Percentiles rank a stretch among this genome's conserved stretches.
Conservation (phyloP, 208 protist species). For the Leptomonas pyrrhocoris region DNA sequence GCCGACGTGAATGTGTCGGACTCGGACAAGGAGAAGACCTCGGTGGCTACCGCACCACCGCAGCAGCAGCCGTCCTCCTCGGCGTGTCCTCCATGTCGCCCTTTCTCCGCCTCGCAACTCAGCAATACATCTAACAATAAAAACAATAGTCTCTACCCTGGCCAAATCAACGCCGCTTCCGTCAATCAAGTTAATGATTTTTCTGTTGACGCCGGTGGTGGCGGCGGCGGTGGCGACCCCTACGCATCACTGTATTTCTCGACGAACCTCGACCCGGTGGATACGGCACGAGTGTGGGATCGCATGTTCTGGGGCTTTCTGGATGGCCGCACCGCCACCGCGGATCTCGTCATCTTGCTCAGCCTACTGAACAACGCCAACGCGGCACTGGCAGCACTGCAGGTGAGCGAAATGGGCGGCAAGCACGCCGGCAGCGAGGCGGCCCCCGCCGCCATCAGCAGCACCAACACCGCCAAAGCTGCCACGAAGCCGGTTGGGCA, state of each 20-base stretch:
- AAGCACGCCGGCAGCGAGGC: conserved; percentile 4
- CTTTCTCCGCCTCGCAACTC: conserved; percentile 3
- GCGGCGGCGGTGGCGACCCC: conserved; percentile 3
- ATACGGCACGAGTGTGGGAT: conserved; percentile 42
- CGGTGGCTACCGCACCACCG: conserved; percentile 1
- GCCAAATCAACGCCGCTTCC: not conserved
- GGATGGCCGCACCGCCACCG: conserved; percentile 36
- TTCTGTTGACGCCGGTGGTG: conserved; percentile 9
- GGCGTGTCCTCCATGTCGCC: not conserved
- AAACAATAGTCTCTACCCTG: conserved; percentile 11
- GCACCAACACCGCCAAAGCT: not conserved
- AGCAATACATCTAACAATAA: conserved; percentile 7
- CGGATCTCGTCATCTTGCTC: conserved; percentile 39
- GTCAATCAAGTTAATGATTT: conserved; percentile 9
- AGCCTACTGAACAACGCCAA: conserved; percentile 23
- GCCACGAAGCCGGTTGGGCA: not conserved
- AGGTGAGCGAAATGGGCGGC: conserved; percentile 2
- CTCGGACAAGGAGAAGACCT: not conserved
- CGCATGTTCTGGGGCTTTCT: conserved; percentile 49
- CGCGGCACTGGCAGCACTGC: conserved; percentile 13
- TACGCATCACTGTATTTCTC: conserved; percentile 7
- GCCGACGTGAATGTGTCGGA: not conserved
- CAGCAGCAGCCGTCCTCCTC: conserved; percentile 4
- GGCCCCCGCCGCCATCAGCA: not conserved
- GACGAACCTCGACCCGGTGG: conserved; percentile 26